A percentile compares a stretch with the other conserved stretches of the same genome.
These are phyloP conservation scores for Lagerstroemia speciosa DNA, from an alignment of 345 rosid genomes.

Conservation along the genomic window DNA sequence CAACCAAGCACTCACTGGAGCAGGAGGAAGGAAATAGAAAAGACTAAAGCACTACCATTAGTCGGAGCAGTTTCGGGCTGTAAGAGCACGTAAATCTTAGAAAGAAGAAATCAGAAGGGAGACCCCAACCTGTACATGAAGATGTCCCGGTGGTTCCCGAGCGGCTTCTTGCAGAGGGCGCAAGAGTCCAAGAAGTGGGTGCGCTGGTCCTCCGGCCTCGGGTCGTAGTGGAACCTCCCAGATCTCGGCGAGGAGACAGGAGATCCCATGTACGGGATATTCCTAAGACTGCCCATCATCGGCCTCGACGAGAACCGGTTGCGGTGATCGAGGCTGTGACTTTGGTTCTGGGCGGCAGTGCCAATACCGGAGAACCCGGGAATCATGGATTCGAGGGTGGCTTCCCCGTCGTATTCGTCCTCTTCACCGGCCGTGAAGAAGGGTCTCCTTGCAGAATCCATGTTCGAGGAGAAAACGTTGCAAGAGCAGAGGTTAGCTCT, in stretches of 20 bases:
- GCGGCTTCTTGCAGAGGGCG: slow-evolving; percentile 61
- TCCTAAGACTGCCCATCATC: not conserved
- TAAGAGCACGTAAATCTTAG: not conserved
- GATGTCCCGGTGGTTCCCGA: slow-evolving; percentile 70
- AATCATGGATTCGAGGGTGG: slow-evolving; percentile 45
- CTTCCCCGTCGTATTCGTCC: slow-evolving; percentile 27
- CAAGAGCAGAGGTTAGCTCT: slow-evolving; percentile 5
- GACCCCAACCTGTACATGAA: slow-evolving; percentile 63
- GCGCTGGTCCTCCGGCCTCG: slow-evolving; percentile 45
- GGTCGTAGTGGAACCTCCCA: slow-evolving; percentile 51
- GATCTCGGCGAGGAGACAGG: slow-evolving; percentile 47
- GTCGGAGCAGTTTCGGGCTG: not conserved
- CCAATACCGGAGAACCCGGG: slow-evolving; percentile 40
- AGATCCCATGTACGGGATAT: not conserved
- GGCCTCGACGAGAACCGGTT: not conserved
- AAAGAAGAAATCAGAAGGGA: not conserved
- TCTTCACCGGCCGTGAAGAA: slow-evolving; percentile 45
- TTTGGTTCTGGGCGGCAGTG: not conserved
- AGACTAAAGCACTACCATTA: not conserved
- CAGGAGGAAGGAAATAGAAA: not conserved
- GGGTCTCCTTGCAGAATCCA: slow-evolving; percentile 19
- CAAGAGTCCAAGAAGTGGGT: slow-evolving; percentile 69
- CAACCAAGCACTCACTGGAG: not conserved
- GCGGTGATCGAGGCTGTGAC: not conserved
- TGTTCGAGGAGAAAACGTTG: not conserved